Percentiles rank a stretch among this genome's conserved stretches.
Evolutionary conservation across 1,284 basidiomycete species (phyloP).

Genomic region (Ganoderma resinaceum): DNA sequence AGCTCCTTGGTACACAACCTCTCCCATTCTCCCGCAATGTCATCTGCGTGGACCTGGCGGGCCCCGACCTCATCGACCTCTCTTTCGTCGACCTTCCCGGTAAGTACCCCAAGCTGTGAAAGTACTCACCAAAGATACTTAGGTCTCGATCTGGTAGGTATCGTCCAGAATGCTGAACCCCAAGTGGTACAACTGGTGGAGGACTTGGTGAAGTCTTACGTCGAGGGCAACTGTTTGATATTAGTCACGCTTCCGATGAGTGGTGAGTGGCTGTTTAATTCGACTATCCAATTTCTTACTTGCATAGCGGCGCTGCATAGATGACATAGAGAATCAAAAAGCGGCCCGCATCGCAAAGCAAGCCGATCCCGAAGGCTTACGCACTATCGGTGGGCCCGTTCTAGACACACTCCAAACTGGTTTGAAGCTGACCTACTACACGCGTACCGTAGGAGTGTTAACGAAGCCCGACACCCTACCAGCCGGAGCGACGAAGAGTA

Average conservation of each 20-base stretch:
- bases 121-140: background rate
- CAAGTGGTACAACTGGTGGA: slow-evolving; percentile 53
- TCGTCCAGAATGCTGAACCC: slow-evolving; percentile 60
- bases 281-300: too few relatives aligned
- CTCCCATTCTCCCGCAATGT: slow-evolving; percentile 53
- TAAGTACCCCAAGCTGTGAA: slow-evolving; percentile 29
- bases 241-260: slow-evolving; percentile 68
- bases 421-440: slow-evolving; percentile 37
- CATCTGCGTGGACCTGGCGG: slow-evolving; percentile 53
- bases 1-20: too few relatives aligned
- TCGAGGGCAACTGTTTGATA: slow-evolving; percentile 53
- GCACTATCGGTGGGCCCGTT: slow-evolving; percentile 64
- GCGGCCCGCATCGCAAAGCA: slow-evolving; percentile 59
- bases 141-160: slow-evolving; percentile 6
- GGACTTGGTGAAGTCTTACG: slow-evolving; percentile 53
- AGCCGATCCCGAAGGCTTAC: slow-evolving; percentile 56
- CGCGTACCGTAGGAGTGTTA: slow-evolving; percentile 56
- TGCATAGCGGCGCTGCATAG: slow-evolving; percentile 47
- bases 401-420: background rate
- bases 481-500: slow-evolving; percentile 50
- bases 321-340: slow-evolving; percentile 71
- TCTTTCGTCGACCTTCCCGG: slow-evolving; percentile 56
- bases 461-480: slow-evolving; percentile 69
- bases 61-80: slow-evolving; percentile 52
- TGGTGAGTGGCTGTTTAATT: slow-evolving; percentile 58